Base-by-base conservation (phyloP, 2,329 filamentous ascomycete genomes). In the Sporothrix variecibatus region DNA sequence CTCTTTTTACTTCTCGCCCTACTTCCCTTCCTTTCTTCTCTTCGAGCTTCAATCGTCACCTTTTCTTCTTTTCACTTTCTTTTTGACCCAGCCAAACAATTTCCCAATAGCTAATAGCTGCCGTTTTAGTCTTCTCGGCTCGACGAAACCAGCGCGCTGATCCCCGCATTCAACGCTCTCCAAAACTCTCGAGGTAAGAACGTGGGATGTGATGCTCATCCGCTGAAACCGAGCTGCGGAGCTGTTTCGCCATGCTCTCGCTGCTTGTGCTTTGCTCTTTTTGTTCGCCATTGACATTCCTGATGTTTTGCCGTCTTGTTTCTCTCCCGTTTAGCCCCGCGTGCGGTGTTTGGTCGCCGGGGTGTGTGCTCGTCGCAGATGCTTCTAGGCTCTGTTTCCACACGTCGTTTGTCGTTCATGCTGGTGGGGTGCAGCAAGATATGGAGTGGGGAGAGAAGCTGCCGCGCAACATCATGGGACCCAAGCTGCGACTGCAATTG, bases 191-290 rank as follows among this genome's bases (percentile, higher is more conserved):
- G 11, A 73, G 72, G 72, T 73, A 64, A 40, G 70, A 49, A 56
- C 12, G 43, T 28, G 31, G 49, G 49, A 31, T 46, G 12, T 26
- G 31, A 31, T 46, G 12, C 17, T 23, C 20, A 11, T 20, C 31
- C 26, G 68, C 68, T 74, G 74, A 70, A 74, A 65, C 71, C 8
- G 6, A 65, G 70, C 65, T 68, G 28, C 38, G 56, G 46, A 65
- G 71, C 67, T 72, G 72, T 75, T 75, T 76, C 64, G 72, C 26
- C 70, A 53, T 74, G 67, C 71, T 72, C 58, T 56, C 28, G 62
- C 62, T 51, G 17, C 43, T 46, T n/a, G n/a, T n/a, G n/a, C 2
- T 68, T 6, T 43, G 1, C 34, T 23, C 38, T 8, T 17, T 28
- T 11, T 60, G 28, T 28, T 6, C 23, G 64, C 8, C 23, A 11